Percentiles rank a stretch among this genome's conserved stretches.
Evolutionary conservation across 192 early-diverging fungal genomes (phyloP).

Genomic region (Rhizophlyctis rosea): DNA sequence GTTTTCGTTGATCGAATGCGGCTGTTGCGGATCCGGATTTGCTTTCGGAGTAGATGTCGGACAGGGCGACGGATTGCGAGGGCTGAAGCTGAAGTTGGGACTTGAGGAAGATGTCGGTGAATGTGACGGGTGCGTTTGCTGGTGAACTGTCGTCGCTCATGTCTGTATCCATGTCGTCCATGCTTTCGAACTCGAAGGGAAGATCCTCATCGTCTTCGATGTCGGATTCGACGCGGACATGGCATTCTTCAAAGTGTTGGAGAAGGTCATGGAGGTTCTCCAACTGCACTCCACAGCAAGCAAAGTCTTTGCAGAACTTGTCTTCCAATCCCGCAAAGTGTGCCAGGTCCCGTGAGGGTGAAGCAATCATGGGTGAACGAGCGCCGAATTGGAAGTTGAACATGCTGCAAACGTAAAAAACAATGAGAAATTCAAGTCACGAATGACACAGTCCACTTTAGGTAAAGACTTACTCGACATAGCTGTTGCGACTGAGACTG

Average conservation of each 20-base stretch:
- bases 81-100: constrained; percentile 13
- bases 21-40: constrained; percentile 19
- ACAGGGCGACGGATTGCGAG: constrained; percentile 29
- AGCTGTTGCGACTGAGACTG: constrained; percentile 20
- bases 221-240: constrained; percentile 86
- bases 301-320: constrained; percentile 92
- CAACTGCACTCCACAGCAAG: constrained; percentile 87
- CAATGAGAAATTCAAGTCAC: not conserved
- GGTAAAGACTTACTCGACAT: constrained; percentile 18
- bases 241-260: constrained; percentile 95
- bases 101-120: constrained; percentile 32
- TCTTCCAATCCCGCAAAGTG: constrained; percentile 71
- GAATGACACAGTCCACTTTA: not conserved
- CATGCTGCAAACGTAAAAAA: constrained; percentile 1
- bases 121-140: constrained; percentile 14
- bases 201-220: constrained; percentile 67
- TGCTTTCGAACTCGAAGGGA: constrained; percentile 41
- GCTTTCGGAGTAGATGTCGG: constrained; percentile 36
- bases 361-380: constrained; percentile 33
- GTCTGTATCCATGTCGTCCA: constrained; percentile 47
- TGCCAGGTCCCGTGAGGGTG: constrained; percentile 40
- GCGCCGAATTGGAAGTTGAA: constrained; percentile 33
- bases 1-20: constrained; percentile 39
- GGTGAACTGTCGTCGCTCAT: constrained; percentile 24
- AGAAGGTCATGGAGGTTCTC: constrained; percentile 90